Conservation (phyloP, 192 early-diverging fungal genomes). For the Coemansia sp. region DNA sequence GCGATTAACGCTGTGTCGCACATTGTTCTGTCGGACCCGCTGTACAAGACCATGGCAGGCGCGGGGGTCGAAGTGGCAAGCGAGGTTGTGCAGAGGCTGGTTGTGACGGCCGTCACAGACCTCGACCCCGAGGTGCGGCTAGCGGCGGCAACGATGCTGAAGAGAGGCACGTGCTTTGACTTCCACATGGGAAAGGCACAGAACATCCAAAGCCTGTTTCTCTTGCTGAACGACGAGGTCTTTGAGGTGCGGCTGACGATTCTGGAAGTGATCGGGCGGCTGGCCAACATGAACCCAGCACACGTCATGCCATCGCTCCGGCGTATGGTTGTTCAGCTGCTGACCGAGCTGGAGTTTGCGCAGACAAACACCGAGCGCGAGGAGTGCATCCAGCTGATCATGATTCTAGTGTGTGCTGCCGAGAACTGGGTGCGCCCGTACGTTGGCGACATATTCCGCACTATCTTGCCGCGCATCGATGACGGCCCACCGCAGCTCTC, state of each 20-base stretch:
- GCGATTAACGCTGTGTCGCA: slow-evolving; percentile 78
- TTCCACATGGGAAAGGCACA: slow-evolving; percentile 89
- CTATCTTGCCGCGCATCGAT: slow-evolving; percentile 78
- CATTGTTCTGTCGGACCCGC: slow-evolving; percentile 79
- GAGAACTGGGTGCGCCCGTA: slow-evolving; percentile 91
- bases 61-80: slow-evolving; percentile 78
- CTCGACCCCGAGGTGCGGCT: slow-evolving; percentile 41
- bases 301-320: slow-evolving; percentile 93
- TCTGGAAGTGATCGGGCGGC: slow-evolving; percentile 82
- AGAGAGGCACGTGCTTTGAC: slow-evolving; percentile 74
- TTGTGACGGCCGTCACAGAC: slow-evolving; percentile 88
- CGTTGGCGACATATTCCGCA: slow-evolving; percentile 84
- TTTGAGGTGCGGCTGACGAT: slow-evolving; percentile 86
- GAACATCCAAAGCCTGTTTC: slow-evolving; percentile 84
- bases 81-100: slow-evolving; percentile 82
- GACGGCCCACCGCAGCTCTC: slow-evolving; percentile 74
- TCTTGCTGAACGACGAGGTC: slow-evolving; percentile 91
- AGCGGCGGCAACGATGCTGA: slow-evolving; percentile 43
- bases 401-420: slow-evolving; percentile 75
- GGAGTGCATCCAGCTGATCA: slow-evolving; percentile 63
- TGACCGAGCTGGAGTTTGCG: slow-evolving; percentile 92
- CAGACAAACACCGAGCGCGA: slow-evolving; percentile 54
- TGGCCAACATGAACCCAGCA: slow-evolving; percentile 90
- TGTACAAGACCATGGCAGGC: slow-evolving; percentile 77
- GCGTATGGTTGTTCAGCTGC: slow-evolving; percentile 84